These are phyloP conservation scores for Starmerella geochares DNA, from an alignment of 805 yeast genomes.

Conservation along the genomic window DNA sequence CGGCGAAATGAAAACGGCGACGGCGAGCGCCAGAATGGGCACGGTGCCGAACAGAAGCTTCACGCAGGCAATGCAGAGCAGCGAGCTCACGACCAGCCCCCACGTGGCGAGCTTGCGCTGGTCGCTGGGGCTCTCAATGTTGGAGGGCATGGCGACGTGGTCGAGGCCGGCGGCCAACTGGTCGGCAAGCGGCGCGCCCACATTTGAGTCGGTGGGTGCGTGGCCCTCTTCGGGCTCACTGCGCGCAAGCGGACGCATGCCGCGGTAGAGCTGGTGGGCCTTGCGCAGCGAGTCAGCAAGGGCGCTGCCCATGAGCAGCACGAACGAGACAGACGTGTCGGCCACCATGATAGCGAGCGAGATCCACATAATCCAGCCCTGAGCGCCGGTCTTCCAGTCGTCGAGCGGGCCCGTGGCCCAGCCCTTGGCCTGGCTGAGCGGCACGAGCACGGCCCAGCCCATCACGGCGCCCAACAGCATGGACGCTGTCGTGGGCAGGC, in stretches of 20 bases:
- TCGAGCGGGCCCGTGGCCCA: slow-evolving; percentile 90
- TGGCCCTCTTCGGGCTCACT: not conserved
- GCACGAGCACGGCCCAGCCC: slow-evolving; percentile 92
- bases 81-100: slow-evolving; percentile 58
- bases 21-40: slow-evolving; percentile 57
- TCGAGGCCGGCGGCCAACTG: not conserved
- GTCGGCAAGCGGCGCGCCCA: not conserved
- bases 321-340: slow-evolving; percentile 74
- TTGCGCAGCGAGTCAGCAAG: not conserved
- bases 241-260: not conserved
- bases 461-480: slow-evolving; percentile 82
- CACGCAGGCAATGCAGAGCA: slow-evolving; percentile 57
- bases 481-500: slow-evolving; percentile 76
- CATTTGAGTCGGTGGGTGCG: not conserved
- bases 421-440: slow-evolving; percentile 52
- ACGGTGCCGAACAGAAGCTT: slow-evolving; percentile 54
- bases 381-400: slow-evolving; percentile 89
- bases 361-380: slow-evolving; percentile 96
- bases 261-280: not conserved
- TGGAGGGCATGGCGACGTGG: not conserved
- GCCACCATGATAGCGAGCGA: slow-evolving; percentile 87
- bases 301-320: slow-evolving; percentile 22
- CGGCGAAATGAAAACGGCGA: slow-evolving; percentile 66
- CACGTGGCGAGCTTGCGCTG: slow-evolving; percentile 25
- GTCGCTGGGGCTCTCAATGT: slow-evolving; percentile 12